Evolutionary conservation across 345 rosid species (phyloP), one percentile per base, ranked within the genome.

Genomic region (Barbarea vulgaris): DNA sequence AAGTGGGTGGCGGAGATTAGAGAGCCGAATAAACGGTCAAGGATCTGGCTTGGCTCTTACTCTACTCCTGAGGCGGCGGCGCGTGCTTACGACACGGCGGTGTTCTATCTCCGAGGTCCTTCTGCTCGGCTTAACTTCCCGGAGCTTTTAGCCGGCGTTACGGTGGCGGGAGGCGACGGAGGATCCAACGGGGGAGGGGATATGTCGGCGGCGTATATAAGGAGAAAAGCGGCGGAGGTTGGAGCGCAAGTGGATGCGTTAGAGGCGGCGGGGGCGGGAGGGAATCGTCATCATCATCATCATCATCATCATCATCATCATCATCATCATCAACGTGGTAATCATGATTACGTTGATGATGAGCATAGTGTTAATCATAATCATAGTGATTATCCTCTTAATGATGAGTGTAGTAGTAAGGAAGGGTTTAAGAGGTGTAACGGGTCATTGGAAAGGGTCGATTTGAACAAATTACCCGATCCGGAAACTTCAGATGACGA

Each of bases 1-100:
- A 95, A 95, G 81, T 95, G 99, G 99, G 99, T 95, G 74, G 99
- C 99, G 13, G 99, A 95, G 90, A 91, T 95, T 11, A 78, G 99
- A 72, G 99, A 95, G 69, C 99, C 99, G 2, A 95, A 95, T 71
- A 95, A 95, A 72, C 82, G 98, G 46, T 95, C 99, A 0, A 85
- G 99, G 83, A 92, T 95, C 75, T 95, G 99, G 99, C 91, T 95
- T 6, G 99, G 99, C 19, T 95, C 99, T 7, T 95, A 95, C 81
- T 92, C 99, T 2, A 89, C 97, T 5, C 96, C 98, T 0, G 86
- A 92, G 2, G 99, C 99, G 54, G 99, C 99, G 72, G 99, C 99
- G 4, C 65, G 99, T 21, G 99, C 99, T 71, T 95, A 95, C 64
- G 99, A 95, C 84, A 95, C 97, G 67, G 97, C 98, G 28, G 97